phyloP scores from a whole-genome alignment of 2,329 filamentous ascomycete genomes.

The Fusarium pseudonygamai region DNA sequence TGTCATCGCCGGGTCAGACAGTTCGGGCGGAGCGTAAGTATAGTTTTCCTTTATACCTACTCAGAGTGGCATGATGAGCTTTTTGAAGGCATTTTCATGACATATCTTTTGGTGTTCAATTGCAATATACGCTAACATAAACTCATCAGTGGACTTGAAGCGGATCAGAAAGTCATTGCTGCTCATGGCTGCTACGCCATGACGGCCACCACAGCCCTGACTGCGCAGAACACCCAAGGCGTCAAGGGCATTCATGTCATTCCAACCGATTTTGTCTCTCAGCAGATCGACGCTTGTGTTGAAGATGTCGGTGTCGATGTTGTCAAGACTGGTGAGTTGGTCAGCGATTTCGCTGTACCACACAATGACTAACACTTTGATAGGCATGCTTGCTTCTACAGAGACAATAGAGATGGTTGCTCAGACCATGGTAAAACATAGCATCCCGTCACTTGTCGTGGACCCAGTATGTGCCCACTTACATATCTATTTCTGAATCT shows the following conservation, averaged over 20 bases:
- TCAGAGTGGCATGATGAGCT: conserved; percentile 4
- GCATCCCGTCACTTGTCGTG: conserved; percentile 47
- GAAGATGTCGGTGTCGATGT: conserved; percentile 89
- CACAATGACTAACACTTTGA: neutral
- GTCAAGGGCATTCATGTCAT: conserved; percentile 83
- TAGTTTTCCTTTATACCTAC: neutral
- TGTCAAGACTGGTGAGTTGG: conserved; percentile 81
- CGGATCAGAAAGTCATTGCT: conserved; percentile 93
- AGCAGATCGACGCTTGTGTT: conserved; percentile 86
- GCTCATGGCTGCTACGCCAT: conserved; percentile 95
- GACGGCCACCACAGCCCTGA: conserved; percentile 93
- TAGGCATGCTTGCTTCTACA: conserved; percentile 52
- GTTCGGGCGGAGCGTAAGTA: conserved; percentile 84
- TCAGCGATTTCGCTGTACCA: neutral
- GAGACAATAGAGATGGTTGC: conserved; percentile 52
- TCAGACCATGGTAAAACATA: conserved; percentile 45
- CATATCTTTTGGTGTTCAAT: neutral
- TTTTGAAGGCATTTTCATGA: neutral
- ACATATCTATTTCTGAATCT: neutral
- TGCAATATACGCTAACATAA: neutral
- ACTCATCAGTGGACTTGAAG: conserved; percentile 80
- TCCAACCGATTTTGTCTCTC: conserved; percentile 80
- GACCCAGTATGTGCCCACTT: conserved; percentile 48
- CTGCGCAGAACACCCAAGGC: conserved; percentile 92
- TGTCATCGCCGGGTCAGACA: conserved; percentile 88